A percentile compares a stretch with the other conserved stretches of the same genome.
These are phyloP conservation scores for Biscogniauxia mediterranea DNA, from an alignment of 2,329 filamentous ascomycete species.

Conservation along the genomic window DNA sequence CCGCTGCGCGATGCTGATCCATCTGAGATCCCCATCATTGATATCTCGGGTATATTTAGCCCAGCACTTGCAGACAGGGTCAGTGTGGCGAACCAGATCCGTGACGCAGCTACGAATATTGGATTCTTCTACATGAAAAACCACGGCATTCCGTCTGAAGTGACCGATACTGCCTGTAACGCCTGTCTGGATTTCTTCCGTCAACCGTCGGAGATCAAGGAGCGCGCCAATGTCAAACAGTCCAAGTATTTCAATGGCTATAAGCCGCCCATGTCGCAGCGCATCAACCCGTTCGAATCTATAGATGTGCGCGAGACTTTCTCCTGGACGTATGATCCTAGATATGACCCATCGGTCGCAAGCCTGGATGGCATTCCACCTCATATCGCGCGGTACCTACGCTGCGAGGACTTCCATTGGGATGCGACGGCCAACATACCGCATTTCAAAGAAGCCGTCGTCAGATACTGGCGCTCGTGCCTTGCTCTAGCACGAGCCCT, in stretches of 20 bases:
- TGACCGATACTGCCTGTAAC: conserved; percentile 28
- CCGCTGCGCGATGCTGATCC: conserved; percentile 25
- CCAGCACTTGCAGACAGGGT: conserved; percentile 34
- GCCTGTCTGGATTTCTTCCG: conserved; percentile 25
- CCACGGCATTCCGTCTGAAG: conserved; percentile 30
- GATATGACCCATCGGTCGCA: conserved; percentile 26
- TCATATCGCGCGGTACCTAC: conserved; percentile 16
- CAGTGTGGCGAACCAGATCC: conserved; percentile 39
- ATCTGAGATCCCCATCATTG: conserved; percentile 41
- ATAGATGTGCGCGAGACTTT: conserved; percentile 35
- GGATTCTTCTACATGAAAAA: conserved; percentile 45
- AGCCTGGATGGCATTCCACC: conserved; percentile 29
- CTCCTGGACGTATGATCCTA: conserved; percentile 35
- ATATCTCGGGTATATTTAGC: conserved; percentile 41
- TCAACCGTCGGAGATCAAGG: conserved; percentile 23
- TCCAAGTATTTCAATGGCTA: conserved; percentile 41
- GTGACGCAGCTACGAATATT: conserved; percentile 38
- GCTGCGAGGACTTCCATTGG: conserved; percentile 27
- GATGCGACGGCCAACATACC: conserved; percentile 28
- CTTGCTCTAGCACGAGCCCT: conserved; percentile 37
- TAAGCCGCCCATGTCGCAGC: conserved; percentile 33
- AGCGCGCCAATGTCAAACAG: conserved; percentile 32
- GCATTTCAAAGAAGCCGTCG: conserved; percentile 36
- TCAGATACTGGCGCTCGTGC: conserved; percentile 35
- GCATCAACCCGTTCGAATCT: conserved; percentile 23